Evolutionary conservation across 1,284 basidiomycete species (phyloP).

Genomic region (Exobasidium cylindrosporum): DNA sequence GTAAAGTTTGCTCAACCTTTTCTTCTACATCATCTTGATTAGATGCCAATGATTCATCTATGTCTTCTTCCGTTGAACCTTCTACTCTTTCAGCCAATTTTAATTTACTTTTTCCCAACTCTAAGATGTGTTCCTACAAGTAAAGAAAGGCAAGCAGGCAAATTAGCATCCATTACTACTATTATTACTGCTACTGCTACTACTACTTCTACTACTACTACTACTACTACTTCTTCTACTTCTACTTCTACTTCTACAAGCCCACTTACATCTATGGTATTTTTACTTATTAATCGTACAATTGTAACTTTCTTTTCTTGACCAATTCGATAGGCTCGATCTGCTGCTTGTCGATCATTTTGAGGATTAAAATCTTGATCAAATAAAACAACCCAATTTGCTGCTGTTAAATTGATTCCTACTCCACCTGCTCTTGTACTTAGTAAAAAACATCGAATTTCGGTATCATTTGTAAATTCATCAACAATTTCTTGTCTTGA

Average conservation of each 20-base stretch:
- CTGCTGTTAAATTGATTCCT: constrained; percentile 63
- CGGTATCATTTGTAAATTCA: constrained; percentile 87
- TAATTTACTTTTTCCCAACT: constrained; percentile 35
- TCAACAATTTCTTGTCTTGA: constrained; percentile 90
- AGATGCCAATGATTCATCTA: constrained; percentile 21
- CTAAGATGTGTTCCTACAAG: constrained; percentile 13
- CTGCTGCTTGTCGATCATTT: constrained; percentile 89
- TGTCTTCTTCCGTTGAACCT: constrained; percentile 30
- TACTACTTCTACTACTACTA: neutral
- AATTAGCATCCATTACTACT: too few relatives aligned
- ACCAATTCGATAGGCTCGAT: constrained; percentile 96
- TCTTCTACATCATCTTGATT: constrained; percentile 16
- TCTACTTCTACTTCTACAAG: constrained; percentile 40
- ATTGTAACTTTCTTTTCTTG: constrained; percentile 84
- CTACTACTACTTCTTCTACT: neutral
- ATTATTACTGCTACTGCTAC: neutral
- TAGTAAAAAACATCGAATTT: constrained; percentile 87
- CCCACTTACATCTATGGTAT: constrained; percentile 70
- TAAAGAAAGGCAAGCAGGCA: too few relatives aligned
- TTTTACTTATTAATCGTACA: constrained; percentile 85
- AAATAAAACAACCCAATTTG: constrained; percentile 67
- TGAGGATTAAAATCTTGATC: constrained; percentile 75
- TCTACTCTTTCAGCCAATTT: constrained; percentile 48
- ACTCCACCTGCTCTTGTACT: constrained; percentile 85
- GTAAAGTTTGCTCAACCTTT: constrained; percentile 1